Evolutionary conservation across 371 early-diverging fungal species (phyloP), one percentile per base, ranked within the genome.

Genomic region (Coemansia sp.): DNA sequence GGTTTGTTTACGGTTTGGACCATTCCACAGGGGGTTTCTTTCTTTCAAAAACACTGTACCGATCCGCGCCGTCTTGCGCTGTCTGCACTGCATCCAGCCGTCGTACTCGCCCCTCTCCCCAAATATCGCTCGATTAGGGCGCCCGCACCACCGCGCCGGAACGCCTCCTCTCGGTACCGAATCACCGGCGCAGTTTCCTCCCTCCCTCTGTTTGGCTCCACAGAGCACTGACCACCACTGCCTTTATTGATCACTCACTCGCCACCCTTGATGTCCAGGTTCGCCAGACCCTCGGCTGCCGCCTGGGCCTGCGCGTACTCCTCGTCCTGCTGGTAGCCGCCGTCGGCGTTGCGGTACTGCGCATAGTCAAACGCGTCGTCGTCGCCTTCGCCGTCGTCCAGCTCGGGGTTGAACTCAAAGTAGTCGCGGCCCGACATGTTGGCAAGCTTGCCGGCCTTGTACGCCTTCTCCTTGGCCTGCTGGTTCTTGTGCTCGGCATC

Each of bases 341-440:
- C 78, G 26, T 71, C 78, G 14, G 50, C 35, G 34, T 64, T 72
- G 50, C 67, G 57, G 49, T 77, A 78, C 72, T 72, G 63, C n/a
- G 68, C 55, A 66, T 77, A 62, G 52, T 78, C 79, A 26, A 77
- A 78, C 43, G 82, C 89, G 41, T 79, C 83, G 52, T 75, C 85
- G 40, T 84, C 91, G 26, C 83, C 87, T 43, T 91, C 94, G 51
- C 90, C 92, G 39, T 75, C 80, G n/a, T 88, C 89, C 81, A 89
- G 81, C 7, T 95, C 90, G 42, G 99, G 98, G 78, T 97, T 97
- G 82, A 94, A 96, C 68, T 95, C 93, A 81, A 99, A 99, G 77
- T 97, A 80, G 80, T 99, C 99, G 66, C 91, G 88, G 62, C 99
- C 99, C 59, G 94, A 94, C 89, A 97, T 92, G 57, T 93, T 92